Conservation (phyloP, 2,329 filamentous ascomycete genomes). For the Chrysoporthe cubensis region DNA sequence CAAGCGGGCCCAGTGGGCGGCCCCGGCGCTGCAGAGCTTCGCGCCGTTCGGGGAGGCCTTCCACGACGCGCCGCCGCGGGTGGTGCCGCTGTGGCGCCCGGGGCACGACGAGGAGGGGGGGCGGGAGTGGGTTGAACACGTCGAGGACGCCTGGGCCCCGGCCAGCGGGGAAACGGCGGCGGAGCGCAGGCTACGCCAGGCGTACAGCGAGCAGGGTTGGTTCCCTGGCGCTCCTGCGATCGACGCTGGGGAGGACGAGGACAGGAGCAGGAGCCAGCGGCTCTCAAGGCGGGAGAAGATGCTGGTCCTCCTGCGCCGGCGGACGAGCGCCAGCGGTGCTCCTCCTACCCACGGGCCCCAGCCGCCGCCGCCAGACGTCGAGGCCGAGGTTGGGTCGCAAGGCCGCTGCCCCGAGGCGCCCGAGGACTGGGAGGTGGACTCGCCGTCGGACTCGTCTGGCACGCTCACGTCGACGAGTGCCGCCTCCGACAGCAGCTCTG, state of each 20-base stretch:
- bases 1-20: neutral
- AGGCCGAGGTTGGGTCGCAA: too few relatives aligned
- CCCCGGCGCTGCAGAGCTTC: neutral
- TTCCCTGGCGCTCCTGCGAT: neutral
- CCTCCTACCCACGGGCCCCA: too few relatives aligned
- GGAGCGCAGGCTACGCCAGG: slow-evolving; percentile 10
- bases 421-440: slow-evolving; percentile 14
- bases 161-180: neutral
- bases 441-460: neutral
- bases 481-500: neutral
- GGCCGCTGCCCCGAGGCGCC: neutral
- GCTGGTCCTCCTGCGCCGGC: slow-evolving; percentile 14
- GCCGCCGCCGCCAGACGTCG: too few relatives aligned
- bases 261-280: neutral
- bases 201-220: slow-evolving; percentile 23
- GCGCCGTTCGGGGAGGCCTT: slow-evolving; percentile 3
- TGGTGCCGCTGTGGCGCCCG: neutral
- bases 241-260: neutral
- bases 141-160: neutral
- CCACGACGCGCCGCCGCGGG: neutral
- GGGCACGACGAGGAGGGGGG: too few relatives aligned
- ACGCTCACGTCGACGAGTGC: neutral
- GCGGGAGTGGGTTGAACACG: neutral
- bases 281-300: neutral
- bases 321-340: neutral